Percentiles rank a stretch among this genome's conserved stretches.
Evolutionary conservation across 1,284 basidiomycete genomes (phyloP).

Genomic region (Bondarzewia mesenterica): DNA sequence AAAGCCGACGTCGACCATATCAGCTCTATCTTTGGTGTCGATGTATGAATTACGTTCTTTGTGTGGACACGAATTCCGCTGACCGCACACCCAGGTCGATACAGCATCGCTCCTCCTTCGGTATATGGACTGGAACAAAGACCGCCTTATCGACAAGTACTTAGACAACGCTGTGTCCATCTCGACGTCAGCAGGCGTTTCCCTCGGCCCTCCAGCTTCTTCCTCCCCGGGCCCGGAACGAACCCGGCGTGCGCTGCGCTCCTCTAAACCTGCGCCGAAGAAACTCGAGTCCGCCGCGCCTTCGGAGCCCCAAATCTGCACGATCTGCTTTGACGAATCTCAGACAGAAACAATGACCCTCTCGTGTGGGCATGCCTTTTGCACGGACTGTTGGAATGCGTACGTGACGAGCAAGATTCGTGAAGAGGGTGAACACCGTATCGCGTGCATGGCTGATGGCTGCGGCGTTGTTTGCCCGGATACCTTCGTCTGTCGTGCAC

Average conservation of each 20-base stretch:
- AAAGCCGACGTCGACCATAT: constrained; percentile 76
- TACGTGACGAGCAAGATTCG: constrained; percentile 84
- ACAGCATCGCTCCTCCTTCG: constrained; percentile 78
- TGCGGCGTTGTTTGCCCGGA: constrained; percentile 77
- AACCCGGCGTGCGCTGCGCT: constrained; percentile 15
- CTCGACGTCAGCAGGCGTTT: constrained; percentile 62
- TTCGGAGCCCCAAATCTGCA: constrained; percentile 65
- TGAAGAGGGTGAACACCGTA: constrained; percentile 82
- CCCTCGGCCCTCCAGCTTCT: constrained; percentile 9
- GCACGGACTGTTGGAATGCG: constrained; percentile 80
- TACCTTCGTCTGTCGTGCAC: constrained; percentile 43
- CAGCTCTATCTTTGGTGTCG: constrained; percentile 76
- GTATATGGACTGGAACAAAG: constrained; percentile 91
- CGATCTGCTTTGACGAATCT: constrained; percentile 84
- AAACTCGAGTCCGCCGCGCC: constrained; percentile 23
- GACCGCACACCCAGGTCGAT: constrained; percentile 17
- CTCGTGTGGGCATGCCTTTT: constrained; percentile 78
- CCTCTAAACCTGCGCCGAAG: constrained; percentile 35
- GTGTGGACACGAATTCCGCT: background rate
- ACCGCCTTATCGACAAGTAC: constrained; percentile 90
- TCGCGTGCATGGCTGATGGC: constrained; percentile 91
- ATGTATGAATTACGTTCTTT: constrained; percentile 36
- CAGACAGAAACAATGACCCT: constrained; percentile 57
- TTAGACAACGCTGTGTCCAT: constrained; percentile 81
- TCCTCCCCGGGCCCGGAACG: constrained; percentile 18